Percentiles rank a stretch among this genome's conserved stretches.
Conservation (phyloP, 306 rosid genomes). For the Cucurbita maxima region DNA sequence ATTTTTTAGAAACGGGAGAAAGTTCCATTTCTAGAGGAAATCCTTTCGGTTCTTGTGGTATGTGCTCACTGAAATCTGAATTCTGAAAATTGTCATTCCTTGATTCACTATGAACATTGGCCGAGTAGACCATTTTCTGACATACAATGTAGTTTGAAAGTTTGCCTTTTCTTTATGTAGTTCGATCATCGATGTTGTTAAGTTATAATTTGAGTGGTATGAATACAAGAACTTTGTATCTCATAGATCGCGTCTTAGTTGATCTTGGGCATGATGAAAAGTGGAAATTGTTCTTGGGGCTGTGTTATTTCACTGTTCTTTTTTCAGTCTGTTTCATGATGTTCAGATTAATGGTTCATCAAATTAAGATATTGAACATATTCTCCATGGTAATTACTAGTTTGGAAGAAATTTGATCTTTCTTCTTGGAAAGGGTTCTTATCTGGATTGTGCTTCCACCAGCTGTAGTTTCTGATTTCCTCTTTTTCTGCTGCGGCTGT, state of each 20-base stretch:
- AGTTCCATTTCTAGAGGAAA: not conserved
- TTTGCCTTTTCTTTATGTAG: not conserved
- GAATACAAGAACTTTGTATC: not conserved
- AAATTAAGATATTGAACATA: not conserved
- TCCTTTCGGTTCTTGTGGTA: not conserved
- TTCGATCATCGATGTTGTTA: not conserved
- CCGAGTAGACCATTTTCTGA: not conserved
- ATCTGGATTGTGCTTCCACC: not conserved
- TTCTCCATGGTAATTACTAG: not conserved
- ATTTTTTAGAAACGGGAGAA: not conserved
- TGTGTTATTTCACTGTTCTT: not conserved
- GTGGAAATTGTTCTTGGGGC: not conserved
- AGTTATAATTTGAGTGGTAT: not conserved
- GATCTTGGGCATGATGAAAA: not conserved
- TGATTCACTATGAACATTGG: not conserved
- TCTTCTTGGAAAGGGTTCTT: not conserved
- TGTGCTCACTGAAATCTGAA: not conserved
- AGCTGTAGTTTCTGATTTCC: not conserved
- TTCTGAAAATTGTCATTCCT: not conserved
- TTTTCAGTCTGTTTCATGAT: not conserved
- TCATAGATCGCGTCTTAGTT: not conserved
- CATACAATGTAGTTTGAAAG: not conserved
- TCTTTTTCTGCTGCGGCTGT: not conserved
- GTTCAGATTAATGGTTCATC: not conserved
- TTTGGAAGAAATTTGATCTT: not conserved